These are phyloP conservation scores for Metschnikowia lunata DNA, from an alignment of 805 yeast genomes.

Conservation along the genomic window DNA sequence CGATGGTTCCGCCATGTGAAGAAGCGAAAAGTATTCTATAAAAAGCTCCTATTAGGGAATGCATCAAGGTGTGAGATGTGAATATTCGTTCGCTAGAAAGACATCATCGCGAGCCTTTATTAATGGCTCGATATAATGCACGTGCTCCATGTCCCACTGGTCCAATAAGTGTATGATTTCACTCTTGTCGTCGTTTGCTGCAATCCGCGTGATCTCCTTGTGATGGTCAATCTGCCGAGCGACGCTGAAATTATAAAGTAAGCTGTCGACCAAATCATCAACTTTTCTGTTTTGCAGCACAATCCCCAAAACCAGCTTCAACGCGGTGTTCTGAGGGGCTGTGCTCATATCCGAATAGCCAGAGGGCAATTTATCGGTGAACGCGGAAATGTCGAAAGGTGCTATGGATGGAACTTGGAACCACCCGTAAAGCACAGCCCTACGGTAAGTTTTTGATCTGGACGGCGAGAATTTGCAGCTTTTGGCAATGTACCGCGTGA, in stretches of 20 bases:
- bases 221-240: constrained; percentile 12
- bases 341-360: constrained; percentile 4
- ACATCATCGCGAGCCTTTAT: constrained; percentile 1
- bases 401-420: constrained; percentile 8
- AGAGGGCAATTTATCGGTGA: constrained; percentile 2
- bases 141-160: constrained; percentile 14
- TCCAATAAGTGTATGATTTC: constrained; percentile 2
- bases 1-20: constrained; percentile 13
- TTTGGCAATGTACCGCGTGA: constrained; percentile 30
- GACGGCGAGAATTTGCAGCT: constrained; percentile 6
- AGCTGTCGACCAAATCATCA: constrained; percentile 64
- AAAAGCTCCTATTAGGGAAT: too few species aligned
- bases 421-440: constrained; percentile 14
- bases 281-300: constrained; percentile 34
- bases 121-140: constrained; percentile 8
- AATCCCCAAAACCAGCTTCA: constrained; percentile 6
- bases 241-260: constrained; percentile 47
- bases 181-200: constrained; percentile 1
- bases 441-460: constrained; percentile 11
- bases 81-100: constrained; percentile 1
- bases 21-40: constrained; percentile 16
- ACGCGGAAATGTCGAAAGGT: constrained; percentile 9
- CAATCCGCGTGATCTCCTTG: constrained; percentile 3
- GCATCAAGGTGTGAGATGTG: too few species aligned
- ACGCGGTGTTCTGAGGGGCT: constrained; percentile 7